Base-by-base conservation (phyloP, 805 yeast genomes). In the Blastobotrys attinorum region DNA sequence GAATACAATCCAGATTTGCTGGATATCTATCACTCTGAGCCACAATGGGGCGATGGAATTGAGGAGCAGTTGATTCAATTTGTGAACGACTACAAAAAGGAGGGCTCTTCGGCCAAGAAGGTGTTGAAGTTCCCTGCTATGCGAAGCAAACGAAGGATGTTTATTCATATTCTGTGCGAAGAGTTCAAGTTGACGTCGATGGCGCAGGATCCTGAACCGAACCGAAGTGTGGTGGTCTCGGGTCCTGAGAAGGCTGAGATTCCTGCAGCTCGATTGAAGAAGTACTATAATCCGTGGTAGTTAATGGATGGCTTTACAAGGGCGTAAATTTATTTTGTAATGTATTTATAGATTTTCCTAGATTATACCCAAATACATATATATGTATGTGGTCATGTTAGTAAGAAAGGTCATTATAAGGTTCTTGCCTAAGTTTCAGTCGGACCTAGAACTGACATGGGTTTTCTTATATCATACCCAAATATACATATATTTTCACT, bases 181-280 rank as follows among this genome's bases (percentile, higher is more conserved):
- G 62, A 76, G 0, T 86, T 67, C 58, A 66, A 71, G 10, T 54
- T 86, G 10, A 78, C 74, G 52, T 68, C 82, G 0, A 88, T 83
- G 54, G 75, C 89, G 1, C 92, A 84, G 48, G 96, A 85, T 60
- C 76, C 75, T 2, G 96, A 86, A 51, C 96, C 96, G 0, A 69
- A 76, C 42, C 62, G 95, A 47, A 75, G 82, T 8, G 90, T 87
- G 0, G 79, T 75, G 50, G 69, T 87, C n/a, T 63, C 67, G 40
- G 60, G 69, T 37, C 56, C 59, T 4, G 46, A 52, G 10, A 49
- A 44, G 1, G 57, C 67, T 0, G 54, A 48, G 7, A 45, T 65
- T 2, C 85, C 87, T 0, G 52, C 57, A 8, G 48, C 50, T n/a
- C 39, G 43, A 8, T 43, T 49, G n/a, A 20, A 40, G 16, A 37